Base-by-base conservation (phyloP, 2,329 filamentous ascomycete species). In the Camptophora hylomeconis region DNA sequence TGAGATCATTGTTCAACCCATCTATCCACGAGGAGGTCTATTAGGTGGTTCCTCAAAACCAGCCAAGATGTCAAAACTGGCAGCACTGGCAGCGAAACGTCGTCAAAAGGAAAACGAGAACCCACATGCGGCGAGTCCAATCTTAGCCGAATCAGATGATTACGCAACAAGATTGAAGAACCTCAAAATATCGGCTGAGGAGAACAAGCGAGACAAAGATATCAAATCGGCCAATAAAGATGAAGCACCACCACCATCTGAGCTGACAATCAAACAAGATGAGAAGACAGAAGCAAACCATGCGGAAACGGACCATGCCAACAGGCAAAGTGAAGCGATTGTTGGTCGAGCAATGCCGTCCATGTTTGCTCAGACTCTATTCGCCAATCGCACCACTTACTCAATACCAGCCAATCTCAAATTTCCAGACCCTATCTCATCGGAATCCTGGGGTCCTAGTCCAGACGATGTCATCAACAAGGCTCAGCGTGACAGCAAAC, bases 391-490 rank as follows among this genome's bases (percentile, higher is more conserved):
- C 19, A 24, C 25, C 22, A 12, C 30, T 6, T 11, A 25, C 21
- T 14, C 17, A 13, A 40, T 54, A 35, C 49, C 56, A 45, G 30
- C 56, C 16, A 47, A 54, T 9, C 9, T 28, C 6, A 26, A 26
- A 12, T 17, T 12, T 11, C 17, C 9, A 4, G 22, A 13, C 15
- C 17, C 34, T 58, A 51, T 57, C 53, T 47, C 48, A 24, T 61
- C 59, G 51, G 56, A 75, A 35, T 94, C 94, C 59, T 65, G 76
- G 63, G 72, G 74, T 51, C 86, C 87, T 31, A 94, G 86, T 57
- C 86, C 86, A 43, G 86, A 95, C 60, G 86, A 94, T 53, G 60
- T 89, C 48, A 80, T 94, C 46, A 67, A 83, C 39, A 73, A 76
- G 53, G 87, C 86, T 44, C 87, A 93, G 65, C 76, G 45, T 47